Percentiles rank a stretch among this genome's conserved stretches.
Evolutionary conservation across 2,329 filamentous ascomycete species (phyloP).

Genomic region (Coniochaeta sp.): DNA sequence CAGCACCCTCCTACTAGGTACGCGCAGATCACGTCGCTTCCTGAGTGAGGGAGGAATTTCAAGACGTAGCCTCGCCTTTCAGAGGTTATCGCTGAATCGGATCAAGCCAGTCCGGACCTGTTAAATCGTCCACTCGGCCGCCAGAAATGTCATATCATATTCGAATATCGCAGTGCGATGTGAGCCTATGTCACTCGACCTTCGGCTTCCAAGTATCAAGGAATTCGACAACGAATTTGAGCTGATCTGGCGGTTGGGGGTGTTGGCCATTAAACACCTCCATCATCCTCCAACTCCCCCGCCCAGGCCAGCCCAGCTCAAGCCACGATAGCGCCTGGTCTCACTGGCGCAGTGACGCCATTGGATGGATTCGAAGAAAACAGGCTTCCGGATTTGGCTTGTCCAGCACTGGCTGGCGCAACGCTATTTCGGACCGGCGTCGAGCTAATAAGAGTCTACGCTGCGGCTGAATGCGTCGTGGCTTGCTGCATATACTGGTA

Average conservation of each 20-base stretch:
- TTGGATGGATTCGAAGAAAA: neutral
- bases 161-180: neutral
- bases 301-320: neutral
- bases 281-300: neutral
- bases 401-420: neutral
- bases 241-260: neutral
- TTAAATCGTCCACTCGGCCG: neutral
- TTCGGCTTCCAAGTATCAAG: neutral
- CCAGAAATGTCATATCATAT: neutral
- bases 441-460: neutral
- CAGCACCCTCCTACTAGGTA: neutral
- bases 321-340: neutral
- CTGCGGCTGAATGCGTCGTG: neutral
- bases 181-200: neutral
- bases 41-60: neutral
- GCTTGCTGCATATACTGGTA: neutral
- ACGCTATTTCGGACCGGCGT: neutral
- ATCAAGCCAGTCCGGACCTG: neutral
- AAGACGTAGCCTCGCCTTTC: neutral
- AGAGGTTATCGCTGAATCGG: neutral
- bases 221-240: neutral
- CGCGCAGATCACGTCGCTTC: neutral
- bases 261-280: neutral
- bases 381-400: neutral
- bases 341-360: neutral